Evolutionary conservation across 495 filamentous ascomycete genomes (phyloP).

Genomic region (Lindgomyces ingoldianus): DNA sequence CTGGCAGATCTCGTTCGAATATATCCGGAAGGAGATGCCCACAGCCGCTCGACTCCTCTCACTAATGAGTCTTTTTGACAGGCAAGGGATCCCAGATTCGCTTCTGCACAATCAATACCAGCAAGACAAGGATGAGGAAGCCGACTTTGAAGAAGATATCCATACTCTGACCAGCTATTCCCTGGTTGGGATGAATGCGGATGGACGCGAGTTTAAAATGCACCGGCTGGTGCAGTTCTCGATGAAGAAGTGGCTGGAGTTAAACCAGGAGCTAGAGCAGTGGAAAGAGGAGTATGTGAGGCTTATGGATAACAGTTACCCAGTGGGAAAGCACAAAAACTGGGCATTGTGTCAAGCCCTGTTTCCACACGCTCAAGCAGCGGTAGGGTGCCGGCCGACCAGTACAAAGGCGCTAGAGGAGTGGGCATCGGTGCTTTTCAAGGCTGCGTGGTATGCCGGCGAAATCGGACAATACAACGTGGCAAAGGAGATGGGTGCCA

Average conservation of each 20-base stretch:
- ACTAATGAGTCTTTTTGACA: slow-evolving; percentile 38
- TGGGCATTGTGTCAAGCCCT: too few relatives aligned
- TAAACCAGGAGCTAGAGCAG: slow-evolving; percentile 44
- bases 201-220: slow-evolving; percentile 48
- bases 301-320: too few relatives aligned
- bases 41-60: slow-evolving; percentile 36
- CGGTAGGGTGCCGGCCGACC: slow-evolving; percentile 7
- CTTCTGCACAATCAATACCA: slow-evolving; percentile 21
- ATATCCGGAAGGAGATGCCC: slow-evolving; percentile 43
- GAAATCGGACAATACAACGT: not conserved
- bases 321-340: too few relatives aligned
- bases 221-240: slow-evolving; percentile 54
- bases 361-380: too few relatives aligned
- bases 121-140: not conserved
- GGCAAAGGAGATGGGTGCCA: slow-evolving; percentile 2
- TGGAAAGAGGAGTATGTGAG: slow-evolving; percentile 47
- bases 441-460: slow-evolving; percentile 5
- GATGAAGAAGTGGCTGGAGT: slow-evolving; percentile 50
- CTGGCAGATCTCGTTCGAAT: slow-evolving; percentile 51
- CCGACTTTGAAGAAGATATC: slow-evolving; percentile 28
- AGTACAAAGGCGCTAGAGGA: slow-evolving; percentile 16
- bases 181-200: slow-evolving; percentile 27
- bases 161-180: slow-evolving; percentile 27
- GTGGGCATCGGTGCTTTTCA: slow-evolving; percentile 20
- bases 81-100: slow-evolving; percentile 35